phyloP scores from a whole-genome alignment of 2,329 filamentous ascomycete species.

The Trichoderma koningii region DNA sequence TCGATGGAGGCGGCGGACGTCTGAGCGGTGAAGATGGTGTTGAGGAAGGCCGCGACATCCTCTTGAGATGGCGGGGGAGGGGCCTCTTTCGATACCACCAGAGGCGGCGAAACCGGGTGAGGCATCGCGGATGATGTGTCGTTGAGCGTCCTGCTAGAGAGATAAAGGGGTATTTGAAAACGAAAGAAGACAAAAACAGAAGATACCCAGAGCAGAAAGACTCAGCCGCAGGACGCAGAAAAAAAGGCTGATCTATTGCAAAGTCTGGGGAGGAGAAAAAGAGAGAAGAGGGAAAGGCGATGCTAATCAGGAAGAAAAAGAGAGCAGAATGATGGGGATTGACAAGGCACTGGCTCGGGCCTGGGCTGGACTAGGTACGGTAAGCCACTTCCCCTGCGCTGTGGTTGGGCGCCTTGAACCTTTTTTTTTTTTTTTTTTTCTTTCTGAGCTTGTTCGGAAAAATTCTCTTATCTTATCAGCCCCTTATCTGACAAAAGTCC shows the following conservation, averaged over 20 bases:
- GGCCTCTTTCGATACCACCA: slow-evolving; percentile 51
- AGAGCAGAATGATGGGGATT: slow-evolving; percentile 11
- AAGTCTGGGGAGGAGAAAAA: slow-evolving; percentile 13
- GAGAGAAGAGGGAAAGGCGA: background rate
- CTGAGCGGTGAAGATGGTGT: slow-evolving; percentile 68
- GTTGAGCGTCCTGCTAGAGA: slow-evolving; percentile 21
- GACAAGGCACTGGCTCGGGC: background rate
- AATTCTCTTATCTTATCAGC: slow-evolving; percentile 29
- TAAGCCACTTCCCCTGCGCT: background rate
- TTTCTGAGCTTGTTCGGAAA: slow-evolving; percentile 7
- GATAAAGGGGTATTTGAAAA: slow-evolving; percentile 16
- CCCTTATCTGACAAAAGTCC: slow-evolving; percentile 7
- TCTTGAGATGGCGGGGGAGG: slow-evolving; percentile 63
- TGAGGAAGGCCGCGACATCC: slow-evolving; percentile 65
- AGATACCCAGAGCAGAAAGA: slow-evolving; percentile 17
- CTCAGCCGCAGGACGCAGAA: slow-evolving; percentile 20
- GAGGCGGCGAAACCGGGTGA: slow-evolving; percentile 52
- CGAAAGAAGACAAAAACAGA: slow-evolving; percentile 14
- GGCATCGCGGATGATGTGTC: slow-evolving; percentile 43
- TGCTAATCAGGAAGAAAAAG: background rate
- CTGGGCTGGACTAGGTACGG: slow-evolving; percentile 8
- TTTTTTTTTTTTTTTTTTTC: background rate
- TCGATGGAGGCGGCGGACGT: slow-evolving; percentile 70
- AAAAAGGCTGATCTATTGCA: slow-evolving; percentile 6
- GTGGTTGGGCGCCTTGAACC: background rate